Evolutionary conservation across 148 eudicot species (phyloP).

Genomic region (Silene uniflora): DNA sequence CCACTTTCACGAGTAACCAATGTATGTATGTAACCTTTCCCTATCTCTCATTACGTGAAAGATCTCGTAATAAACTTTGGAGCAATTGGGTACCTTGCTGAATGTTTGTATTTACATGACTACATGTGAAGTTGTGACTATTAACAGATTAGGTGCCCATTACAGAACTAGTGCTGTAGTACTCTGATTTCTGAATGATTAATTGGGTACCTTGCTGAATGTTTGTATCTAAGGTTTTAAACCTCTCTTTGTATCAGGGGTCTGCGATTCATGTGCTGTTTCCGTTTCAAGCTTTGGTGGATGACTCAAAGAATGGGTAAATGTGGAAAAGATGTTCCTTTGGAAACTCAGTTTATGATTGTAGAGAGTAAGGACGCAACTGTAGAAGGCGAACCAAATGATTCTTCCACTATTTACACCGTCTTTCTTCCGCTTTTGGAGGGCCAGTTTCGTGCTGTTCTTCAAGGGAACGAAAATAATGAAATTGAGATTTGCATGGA

Average conservation of each 20-base stretch:
- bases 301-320: conserved; percentile 97
- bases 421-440: conserved; percentile 90
- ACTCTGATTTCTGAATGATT: too few relatives aligned
- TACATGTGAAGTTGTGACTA: too few relatives aligned
- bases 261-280: conserved; percentile 77
- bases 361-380: conserved; percentile 65
- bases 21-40: too few relatives aligned
- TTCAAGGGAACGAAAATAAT: conserved; percentile 83
- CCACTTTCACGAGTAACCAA: too few relatives aligned
- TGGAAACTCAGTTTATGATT: conserved; percentile 91
- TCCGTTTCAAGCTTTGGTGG: conserved; percentile 99
- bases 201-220: too few relatives aligned
- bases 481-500: conserved; percentile 90
- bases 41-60: too few relatives aligned
- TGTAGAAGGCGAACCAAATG: conserved; percentile 46
- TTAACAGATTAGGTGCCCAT: too few relatives aligned
- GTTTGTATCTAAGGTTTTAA: too few relatives aligned
- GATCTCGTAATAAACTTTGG: too few relatives aligned
- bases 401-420: conserved; percentile 60
- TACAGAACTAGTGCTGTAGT: too few relatives aligned
- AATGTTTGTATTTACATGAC: too few relatives aligned
- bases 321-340: conserved; percentile 75
- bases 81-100: too few relatives aligned
- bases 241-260: conserved; percentile 43
- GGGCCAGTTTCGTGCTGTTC: conserved; percentile 90